Base-by-base conservation (phyloP, 2,329 filamentous ascomycete genomes). In the Monosporascus sp. region DNA sequence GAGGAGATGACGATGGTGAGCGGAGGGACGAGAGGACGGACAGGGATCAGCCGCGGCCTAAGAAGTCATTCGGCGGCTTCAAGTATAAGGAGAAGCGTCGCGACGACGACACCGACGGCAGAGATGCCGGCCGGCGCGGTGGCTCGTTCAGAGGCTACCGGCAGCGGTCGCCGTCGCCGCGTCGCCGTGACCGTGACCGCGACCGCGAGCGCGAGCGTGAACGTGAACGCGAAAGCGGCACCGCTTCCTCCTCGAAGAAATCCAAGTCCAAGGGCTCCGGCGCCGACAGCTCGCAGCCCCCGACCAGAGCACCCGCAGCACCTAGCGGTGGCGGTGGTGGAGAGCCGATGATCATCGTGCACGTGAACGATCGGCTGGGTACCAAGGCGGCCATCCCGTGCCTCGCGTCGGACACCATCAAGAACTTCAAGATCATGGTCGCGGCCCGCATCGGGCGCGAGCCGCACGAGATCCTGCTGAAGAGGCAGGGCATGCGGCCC, bases 331-430 rank as follows among this genome's bases (percentile, higher is more conserved):
- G 41, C 54, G 58, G 31, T 62, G 50, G 62, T 60, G 73, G 77
- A 6, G 88, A 95, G 66, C 87, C 91, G 53, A 95, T 97, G 88
- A 97, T 97, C 61, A 83, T 96, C 50, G 92, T 97, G 18, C 85
- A 93, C 65, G 85, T 97, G 66, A 97, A 97, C 69, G 93, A 97
- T 71, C 83, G 93, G n/a, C 76, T 97, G 37, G 93, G 93, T 14
- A 97, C 93, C n/a, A 96, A 96, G 66, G 90, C 92, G 17, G 88
- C 89, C 50, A 94, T 97, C 58, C 93, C 93, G 0, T 97, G 92
- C 68, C 77, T 96, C 53, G 86, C 89, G 1, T 88, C 85, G 3
- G 93, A 97, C 72, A 86, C 86, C 7, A 86, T 97, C 60, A 87
- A 86, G 59, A 80, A 92, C 56, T 91, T 97, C 75, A 97, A 97